Evolutionary conservation across 768 basidiomycete species (phyloP).

Genomic region (Sporobolomyces phaffii): DNA sequence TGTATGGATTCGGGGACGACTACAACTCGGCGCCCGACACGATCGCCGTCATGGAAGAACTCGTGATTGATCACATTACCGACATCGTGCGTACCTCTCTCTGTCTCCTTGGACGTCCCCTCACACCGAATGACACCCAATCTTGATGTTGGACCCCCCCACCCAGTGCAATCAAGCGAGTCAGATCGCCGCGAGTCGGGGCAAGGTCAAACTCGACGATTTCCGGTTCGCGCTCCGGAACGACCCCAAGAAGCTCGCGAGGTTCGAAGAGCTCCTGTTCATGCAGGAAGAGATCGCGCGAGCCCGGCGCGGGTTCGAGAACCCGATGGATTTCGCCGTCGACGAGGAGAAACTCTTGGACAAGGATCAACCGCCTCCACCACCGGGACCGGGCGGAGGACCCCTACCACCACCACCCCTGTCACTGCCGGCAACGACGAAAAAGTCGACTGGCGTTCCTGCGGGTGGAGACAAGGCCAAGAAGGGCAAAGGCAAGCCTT

Average conservation of each 20-base stretch:
- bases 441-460: background rate
- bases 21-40: constrained; percentile 72
- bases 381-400: background rate
- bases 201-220: constrained; percentile 63
- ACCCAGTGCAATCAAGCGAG: constrained; percentile 39
- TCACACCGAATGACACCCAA: background rate
- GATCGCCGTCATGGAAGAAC: constrained; percentile 87
- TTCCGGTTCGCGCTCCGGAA: constrained; percentile 70
- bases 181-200: constrained; percentile 28
- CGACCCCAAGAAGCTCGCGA: constrained; percentile 82
- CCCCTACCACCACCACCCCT: background rate
- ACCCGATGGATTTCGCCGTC: constrained; percentile 22
- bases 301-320: constrained; percentile 49
- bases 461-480: background rate
- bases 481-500: constrained; percentile 11
- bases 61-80: constrained; percentile 79
- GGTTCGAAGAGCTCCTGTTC: constrained; percentile 84
- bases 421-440: background rate
- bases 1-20: constrained; percentile 86
- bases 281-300: constrained; percentile 93
- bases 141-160: too few relatives aligned
- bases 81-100: constrained; percentile 63
- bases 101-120: background rate
- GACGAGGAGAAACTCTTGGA: constrained; percentile 17
- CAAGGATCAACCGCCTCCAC: background rate